A percentile compares a stretch with the other conserved stretches of the same genome.
These are phyloP conservation scores for Globisporangium radiosum DNA, from an alignment of 352 stramenopile genomes.

Conservation along the genomic window DNA sequence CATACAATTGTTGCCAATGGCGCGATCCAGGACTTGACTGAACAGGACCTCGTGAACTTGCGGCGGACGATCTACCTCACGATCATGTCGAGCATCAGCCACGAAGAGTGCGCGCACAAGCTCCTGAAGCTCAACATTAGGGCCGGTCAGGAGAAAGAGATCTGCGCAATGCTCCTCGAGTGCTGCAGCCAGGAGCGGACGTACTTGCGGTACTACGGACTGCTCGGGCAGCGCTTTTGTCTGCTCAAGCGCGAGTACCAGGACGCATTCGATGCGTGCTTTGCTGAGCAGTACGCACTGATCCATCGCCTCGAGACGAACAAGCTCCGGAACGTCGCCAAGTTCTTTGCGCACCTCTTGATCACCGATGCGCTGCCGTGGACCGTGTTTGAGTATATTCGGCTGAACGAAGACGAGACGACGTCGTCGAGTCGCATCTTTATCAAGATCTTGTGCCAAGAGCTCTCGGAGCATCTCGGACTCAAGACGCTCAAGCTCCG, in stretches of 20 bases:
- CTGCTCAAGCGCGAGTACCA: slow-evolving; percentile 95
- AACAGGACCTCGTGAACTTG: slow-evolving; percentile 97
- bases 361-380: slow-evolving; percentile 97
- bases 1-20: slow-evolving; percentile 7
- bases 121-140: slow-evolving; percentile 97
- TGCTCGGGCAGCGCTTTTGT: slow-evolving; percentile 96
- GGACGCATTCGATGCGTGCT: slow-evolving; percentile 92
- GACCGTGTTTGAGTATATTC: slow-evolving; percentile 96
- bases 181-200: slow-evolving; percentile 98
- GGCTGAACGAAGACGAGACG: slow-evolving; percentile 98
- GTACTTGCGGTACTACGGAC: slow-evolving; percentile 96
- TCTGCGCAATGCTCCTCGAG: slow-evolving; percentile 99
- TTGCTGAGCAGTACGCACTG: slow-evolving; percentile 92
- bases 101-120: slow-evolving; percentile 99
- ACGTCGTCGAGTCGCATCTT: slow-evolving; percentile 99
- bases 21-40: slow-evolving; percentile 95
- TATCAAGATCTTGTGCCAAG: slow-evolving; percentile 98
- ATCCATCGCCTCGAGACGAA: slow-evolving; percentile 99
- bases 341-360: slow-evolving; percentile 98
- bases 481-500: slow-evolving; percentile 93
- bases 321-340: slow-evolving; percentile 98
- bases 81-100: slow-evolving; percentile 98
- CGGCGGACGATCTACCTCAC: slow-evolving; percentile 98
- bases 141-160: slow-evolving; percentile 93
- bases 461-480: slow-evolving; percentile 96